phyloP scores from a whole-genome alignment of 2,329 filamentous ascomycete genomes.

The Diplodia scrobiculata region DNA sequence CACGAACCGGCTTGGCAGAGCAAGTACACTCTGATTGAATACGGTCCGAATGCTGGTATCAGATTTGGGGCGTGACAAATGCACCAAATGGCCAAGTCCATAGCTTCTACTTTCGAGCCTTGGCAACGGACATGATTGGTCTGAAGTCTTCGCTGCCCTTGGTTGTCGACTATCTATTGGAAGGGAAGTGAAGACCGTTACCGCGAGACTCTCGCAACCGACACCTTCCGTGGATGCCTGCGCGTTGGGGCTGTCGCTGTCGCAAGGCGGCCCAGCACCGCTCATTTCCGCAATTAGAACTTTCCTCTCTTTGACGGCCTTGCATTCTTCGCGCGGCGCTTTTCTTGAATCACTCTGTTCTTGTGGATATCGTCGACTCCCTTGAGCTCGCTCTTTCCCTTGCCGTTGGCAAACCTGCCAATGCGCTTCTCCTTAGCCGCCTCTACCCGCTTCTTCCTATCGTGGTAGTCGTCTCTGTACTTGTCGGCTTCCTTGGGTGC shows the following conservation, averaged over 20 bases:
- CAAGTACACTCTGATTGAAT: not conserved
- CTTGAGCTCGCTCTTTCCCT: slow-evolving; percentile 75
- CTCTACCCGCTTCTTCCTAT: slow-evolving; percentile 83
- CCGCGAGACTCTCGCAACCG: not conserved
- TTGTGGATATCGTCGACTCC: slow-evolving; percentile 82
- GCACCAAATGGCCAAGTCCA: slow-evolving; percentile 12
- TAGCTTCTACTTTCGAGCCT: slow-evolving; percentile 22
- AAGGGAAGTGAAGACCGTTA: not conserved
- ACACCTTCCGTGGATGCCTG: not conserved
- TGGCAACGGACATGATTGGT: slow-evolving; percentile 2
- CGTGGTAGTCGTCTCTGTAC: slow-evolving; percentile 85
- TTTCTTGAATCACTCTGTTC: slow-evolving; percentile 74
- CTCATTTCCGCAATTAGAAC: slow-evolving; percentile 35
- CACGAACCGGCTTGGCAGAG: not conserved
- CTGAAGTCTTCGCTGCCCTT: not conserved
- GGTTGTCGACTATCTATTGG: slow-evolving; percentile 17
- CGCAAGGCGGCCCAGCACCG: not conserved
- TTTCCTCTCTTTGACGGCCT: slow-evolving; percentile 68
- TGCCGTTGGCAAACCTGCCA: slow-evolving; percentile 72
- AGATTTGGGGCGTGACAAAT: slow-evolving; percentile 18
- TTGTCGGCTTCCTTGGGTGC: slow-evolving; percentile 94
- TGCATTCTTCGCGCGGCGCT: slow-evolving; percentile 82
- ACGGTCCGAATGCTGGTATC: slow-evolving; percentile 4
- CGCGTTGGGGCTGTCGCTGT: not conserved
- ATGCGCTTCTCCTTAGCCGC: slow-evolving; percentile 84